A percentile compares a stretch with the other conserved stretches of the same genome.
phyloP scores from a whole-genome alignment of 108 stramenopile species.

The Pseudonitzschia multiseries region DNA sequence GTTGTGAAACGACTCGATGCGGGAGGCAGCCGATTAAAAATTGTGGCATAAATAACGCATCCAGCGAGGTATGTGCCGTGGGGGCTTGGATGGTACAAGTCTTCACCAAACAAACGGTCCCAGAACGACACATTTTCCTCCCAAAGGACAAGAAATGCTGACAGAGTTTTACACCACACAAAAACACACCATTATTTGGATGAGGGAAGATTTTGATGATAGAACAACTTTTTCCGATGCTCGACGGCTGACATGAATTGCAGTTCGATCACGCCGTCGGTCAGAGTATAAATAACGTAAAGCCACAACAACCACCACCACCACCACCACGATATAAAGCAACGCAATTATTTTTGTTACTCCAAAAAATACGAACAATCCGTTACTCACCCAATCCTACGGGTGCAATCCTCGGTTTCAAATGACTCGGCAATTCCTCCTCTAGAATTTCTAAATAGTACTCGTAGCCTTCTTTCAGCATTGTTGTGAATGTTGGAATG shows the following conservation, averaged over 20 bases:
- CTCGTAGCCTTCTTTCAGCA: conserved; percentile 38
- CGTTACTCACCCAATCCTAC: conserved; percentile 41
- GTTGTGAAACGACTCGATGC: conserved; percentile 10
- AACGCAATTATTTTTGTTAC: not conserved
- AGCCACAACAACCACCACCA: too few relatives aligned
- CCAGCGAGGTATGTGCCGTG: conserved; percentile 46
- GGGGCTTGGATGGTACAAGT: conserved; percentile 43
- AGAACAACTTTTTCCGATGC: not conserved
- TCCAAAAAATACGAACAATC: too few relatives aligned
- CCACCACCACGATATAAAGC: too few relatives aligned
- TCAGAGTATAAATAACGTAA: too few relatives aligned
- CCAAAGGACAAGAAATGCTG: conserved; percentile 33
- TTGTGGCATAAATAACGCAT: conserved; percentile 45
- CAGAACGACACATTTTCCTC: conserved; percentile 50
- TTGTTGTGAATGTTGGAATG: conserved; percentile 40
- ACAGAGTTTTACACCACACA: not conserved
- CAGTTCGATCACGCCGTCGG: too few relatives aligned
- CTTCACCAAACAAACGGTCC: conserved; percentile 34
- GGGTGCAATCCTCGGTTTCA: conserved; percentile 45
- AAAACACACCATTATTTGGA: not conserved
- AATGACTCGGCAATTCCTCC: conserved; percentile 20
- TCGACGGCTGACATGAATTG: too few relatives aligned
- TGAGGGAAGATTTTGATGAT: not conserved
- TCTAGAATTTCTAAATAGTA: conserved; percentile 26
- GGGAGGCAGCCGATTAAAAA: conserved; percentile 43